Percentiles rank a stretch among this genome's conserved stretches.
These are phyloP conservation scores for Wallacemonas sp. DNA, from an alignment of 208 protist species.

Conservation along the genomic window DNA sequence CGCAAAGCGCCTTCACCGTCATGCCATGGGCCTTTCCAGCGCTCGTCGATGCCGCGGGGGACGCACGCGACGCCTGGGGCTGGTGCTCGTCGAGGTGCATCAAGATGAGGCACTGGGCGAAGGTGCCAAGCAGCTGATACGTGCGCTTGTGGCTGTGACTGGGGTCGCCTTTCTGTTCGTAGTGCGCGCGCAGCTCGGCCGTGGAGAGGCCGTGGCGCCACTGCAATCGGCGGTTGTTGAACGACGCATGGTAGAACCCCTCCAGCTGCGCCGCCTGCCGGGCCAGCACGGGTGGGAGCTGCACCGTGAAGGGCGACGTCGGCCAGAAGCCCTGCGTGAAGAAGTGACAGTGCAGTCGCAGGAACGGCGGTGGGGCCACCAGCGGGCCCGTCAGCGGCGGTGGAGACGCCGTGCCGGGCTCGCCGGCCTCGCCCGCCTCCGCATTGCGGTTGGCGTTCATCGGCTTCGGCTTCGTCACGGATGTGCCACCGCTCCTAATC, in stretches of 20 bases:
- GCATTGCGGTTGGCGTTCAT: conserved; percentile 3
- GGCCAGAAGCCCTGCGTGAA: conserved; percentile 94
- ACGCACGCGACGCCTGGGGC: conserved; percentile 22
- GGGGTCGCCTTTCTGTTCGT: neutral
- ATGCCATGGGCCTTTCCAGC: neutral
- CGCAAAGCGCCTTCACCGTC: conserved; percentile 65
- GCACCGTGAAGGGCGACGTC: conserved; percentile 23
- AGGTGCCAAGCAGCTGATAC: conserved; percentile 88
- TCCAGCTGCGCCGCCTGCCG: conserved; percentile 54
- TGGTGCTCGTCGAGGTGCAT: conserved; percentile 83
- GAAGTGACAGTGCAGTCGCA: conserved; percentile 84
- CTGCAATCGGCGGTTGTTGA: conserved; percentile 66
- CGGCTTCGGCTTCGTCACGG: conserved; percentile 11
- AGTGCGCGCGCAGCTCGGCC: conserved; percentile 54
- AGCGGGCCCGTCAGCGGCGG: neutral
- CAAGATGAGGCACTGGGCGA: conserved; percentile 91
- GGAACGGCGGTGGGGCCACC: neutral
- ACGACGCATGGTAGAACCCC: conserved; percentile 83
- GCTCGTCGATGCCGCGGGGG: neutral
- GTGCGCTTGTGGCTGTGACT: conserved; percentile 25
- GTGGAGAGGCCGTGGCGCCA: conserved; percentile 90
- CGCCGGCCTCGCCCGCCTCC: neutral
- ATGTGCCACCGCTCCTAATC: conserved; percentile 11
- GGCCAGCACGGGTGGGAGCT: conserved; percentile 44
- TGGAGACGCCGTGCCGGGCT: neutral